Evolutionary conservation across 306 rosid species (phyloP), one percentile per base, ranked within the genome.

Genomic region (Quercus rubra): DNA sequence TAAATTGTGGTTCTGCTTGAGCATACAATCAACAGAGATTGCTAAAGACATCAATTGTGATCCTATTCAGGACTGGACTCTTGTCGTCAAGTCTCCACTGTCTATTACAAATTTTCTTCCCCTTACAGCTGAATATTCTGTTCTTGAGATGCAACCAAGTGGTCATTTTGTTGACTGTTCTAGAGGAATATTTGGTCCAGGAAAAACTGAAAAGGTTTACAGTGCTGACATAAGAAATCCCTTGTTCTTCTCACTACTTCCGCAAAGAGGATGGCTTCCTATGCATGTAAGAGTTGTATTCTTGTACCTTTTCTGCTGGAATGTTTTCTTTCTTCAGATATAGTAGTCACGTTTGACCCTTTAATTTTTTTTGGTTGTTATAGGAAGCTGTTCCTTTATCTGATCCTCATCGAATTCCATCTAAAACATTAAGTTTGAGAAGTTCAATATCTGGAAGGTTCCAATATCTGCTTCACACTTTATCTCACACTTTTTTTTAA

Each of bases 381-480:
- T 88, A 95, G 99, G 98, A 95, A 84, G 97, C 94, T 83, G 98
- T 91, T 79, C 96, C 89, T 76, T 79, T 95, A 80, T 93, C 98
- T 46, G 92, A 93, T 83, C 97, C 98, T 85, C 85, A 73, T 6
- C 91, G 84, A 77, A 87, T 74, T 76, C 94, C 99, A 14, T 64
- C 97, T 7, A 93, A 89, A 83, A 89, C 97, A 77, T 72, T 91
- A 23, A 88, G 94, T 85, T 89, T 95, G 80, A 93, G 97, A 90
- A 95, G 98, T 81, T 93, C 98, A 28, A 84, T 91, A 89, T 90
- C 99, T 77, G 97, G 94, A 95, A 93, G 99, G 99, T 94, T 85
- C 77, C 74, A 28, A 71, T 67, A 76, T 73, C 77, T 79, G 71
- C 35, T 79, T 69, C 70, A 38, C 55, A 38, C 61, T 80, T 61